Percentiles rank a stretch among this genome's conserved stretches.
Conservation (phyloP, 257 asterid species). For the Nicotiana obtusifolia region DNA sequence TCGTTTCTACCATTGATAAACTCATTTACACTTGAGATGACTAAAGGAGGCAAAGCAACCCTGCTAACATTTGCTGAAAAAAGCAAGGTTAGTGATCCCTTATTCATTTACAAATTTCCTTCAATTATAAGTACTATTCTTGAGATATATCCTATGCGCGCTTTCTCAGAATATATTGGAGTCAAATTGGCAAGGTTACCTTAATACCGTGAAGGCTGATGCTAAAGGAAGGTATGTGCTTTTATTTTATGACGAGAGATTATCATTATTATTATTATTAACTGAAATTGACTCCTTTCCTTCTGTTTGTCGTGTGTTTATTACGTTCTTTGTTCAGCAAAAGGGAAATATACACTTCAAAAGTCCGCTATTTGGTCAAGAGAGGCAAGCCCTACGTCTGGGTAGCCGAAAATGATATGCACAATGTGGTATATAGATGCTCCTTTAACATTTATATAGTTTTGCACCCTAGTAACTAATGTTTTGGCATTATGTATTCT, state of each 20-base stretch:
- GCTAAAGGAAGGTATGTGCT: constrained; percentile 59
- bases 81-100: constrained; percentile 53
- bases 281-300: neutral
- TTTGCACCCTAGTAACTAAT: neutral
- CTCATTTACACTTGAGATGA: neutral
- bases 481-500: neutral
- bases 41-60: constrained; percentile 49
- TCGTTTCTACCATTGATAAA: neutral
- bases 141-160: neutral
- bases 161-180: constrained; percentile 62
- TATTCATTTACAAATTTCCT: neutral
- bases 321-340: constrained; percentile 39
- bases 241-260: neutral
- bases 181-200: constrained; percentile 81
- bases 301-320: neutral
- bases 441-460: neutral
- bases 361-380: constrained; percentile 67
- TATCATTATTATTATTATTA: neutral
- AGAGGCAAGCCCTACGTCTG: constrained; percentile 77
- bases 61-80: constrained; percentile 55
- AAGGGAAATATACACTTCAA: constrained; percentile 68
- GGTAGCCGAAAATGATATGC: constrained; percentile 88
- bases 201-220: constrained; percentile 80
- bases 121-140: neutral
- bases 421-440: constrained; percentile 63